Evolutionary conservation across 805 yeast species (phyloP).

Genomic region (Yarrowia divulgata): DNA sequence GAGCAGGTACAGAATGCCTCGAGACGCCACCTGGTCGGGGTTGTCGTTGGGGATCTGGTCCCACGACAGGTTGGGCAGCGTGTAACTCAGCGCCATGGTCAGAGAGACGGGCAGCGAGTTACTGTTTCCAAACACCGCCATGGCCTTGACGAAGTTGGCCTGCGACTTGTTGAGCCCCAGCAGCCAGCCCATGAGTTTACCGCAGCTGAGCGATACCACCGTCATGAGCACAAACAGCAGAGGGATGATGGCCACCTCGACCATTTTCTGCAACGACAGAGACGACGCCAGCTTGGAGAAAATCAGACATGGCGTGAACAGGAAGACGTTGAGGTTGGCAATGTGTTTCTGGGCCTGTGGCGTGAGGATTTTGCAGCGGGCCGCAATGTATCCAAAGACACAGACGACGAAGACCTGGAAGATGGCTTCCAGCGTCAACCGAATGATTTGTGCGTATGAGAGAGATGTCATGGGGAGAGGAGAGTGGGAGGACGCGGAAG

Average conservation of each 20-base stretch:
- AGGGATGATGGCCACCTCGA: constrained; percentile 86
- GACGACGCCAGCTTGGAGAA: constrained; percentile 77
- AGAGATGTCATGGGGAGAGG: constrained; percentile 8
- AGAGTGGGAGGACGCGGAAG: too few species aligned
- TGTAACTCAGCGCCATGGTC: constrained; percentile 69
- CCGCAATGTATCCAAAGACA: constrained; percentile 84
- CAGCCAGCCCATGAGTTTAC: constrained; percentile 61
- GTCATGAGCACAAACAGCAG: constrained; percentile 84
- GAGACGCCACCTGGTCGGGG: constrained; percentile 64
- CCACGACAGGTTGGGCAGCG: constrained; percentile 66
- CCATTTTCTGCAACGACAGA: constrained; percentile 74
- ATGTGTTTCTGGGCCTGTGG: constrained; percentile 78
- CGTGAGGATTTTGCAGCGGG: constrained; percentile 71
- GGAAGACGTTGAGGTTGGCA: constrained; percentile 80
- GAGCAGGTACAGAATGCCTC: constrained; percentile 66
- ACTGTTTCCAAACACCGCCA: constrained; percentile 96
- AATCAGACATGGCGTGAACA: constrained; percentile 94
- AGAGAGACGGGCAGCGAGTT: constrained; percentile 93
- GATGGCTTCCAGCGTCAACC: constrained; percentile 64
- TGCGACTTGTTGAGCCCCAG: constrained; percentile 74
- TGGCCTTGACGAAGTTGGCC: constrained; percentile 90
- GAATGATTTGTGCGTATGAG: constrained; percentile 29
- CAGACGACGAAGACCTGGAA: constrained; percentile 88
- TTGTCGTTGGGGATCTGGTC: constrained; percentile 62
- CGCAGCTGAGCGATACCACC: constrained; percentile 70